Conservation (phyloP, 2,329 filamentous ascomycete genomes). For the Lasiodiplodia hormozganensis region DNA sequence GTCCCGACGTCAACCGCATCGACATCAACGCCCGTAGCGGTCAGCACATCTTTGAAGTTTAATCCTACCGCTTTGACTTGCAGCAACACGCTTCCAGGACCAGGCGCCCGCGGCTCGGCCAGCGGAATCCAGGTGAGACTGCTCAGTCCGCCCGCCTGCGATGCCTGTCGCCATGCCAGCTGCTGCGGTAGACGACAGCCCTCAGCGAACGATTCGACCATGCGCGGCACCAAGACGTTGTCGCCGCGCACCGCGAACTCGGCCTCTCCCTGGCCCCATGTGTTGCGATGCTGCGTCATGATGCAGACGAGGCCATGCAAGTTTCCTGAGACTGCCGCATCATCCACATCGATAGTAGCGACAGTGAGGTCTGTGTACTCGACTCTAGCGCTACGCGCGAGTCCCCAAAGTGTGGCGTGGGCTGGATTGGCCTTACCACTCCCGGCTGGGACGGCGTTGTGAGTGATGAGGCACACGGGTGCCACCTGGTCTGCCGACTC, state of each 20-base stretch:
- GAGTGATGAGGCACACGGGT: neutral
- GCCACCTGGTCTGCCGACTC: neutral
- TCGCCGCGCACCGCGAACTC: neutral
- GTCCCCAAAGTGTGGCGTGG: neutral
- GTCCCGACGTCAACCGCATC: constrained; percentile 6
- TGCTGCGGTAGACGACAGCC: neutral
- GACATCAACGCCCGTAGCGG: constrained; percentile 29
- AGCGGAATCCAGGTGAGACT: neutral
- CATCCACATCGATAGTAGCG: neutral
- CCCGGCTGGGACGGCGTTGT: neutral
- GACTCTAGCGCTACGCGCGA: neutral
- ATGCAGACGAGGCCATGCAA: neutral
- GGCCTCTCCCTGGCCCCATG: neutral
- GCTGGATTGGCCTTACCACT: neutral
- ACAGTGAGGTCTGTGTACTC: neutral
- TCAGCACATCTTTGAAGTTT: constrained; percentile 27
- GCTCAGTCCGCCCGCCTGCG: neutral
- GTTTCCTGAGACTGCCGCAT: neutral
- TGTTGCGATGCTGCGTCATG: neutral
- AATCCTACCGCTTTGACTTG: constrained; percentile 17
- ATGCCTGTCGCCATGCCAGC: neutral
- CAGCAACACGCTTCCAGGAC: constrained; percentile 40
- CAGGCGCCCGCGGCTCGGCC: neutral
- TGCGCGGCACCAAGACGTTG: neutral
- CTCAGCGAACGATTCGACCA: neutral